A percentile compares a stretch with the other conserved stretches of the same genome.
These are phyloP conservation scores for Cladosporium sp. DNA, from an alignment of 2,329 filamentous ascomycete genomes.

Conservation along the genomic window DNA sequence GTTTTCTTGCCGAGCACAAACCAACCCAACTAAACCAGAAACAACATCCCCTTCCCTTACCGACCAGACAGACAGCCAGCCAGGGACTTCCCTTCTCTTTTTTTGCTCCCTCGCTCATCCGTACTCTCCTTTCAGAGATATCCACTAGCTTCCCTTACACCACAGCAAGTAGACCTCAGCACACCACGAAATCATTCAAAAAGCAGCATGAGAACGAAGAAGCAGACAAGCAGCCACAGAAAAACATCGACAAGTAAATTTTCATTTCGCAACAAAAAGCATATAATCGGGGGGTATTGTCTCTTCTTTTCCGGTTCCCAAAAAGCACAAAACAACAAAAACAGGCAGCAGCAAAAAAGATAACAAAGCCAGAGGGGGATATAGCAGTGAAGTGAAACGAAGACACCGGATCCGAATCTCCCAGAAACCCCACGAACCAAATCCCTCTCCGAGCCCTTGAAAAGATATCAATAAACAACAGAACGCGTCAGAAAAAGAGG, in stretches of 20 bases:
- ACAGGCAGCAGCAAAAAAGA: slow-evolving; percentile 2
- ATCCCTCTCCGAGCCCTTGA: slow-evolving; percentile 8
- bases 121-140: no score
- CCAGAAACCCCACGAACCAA: no score
- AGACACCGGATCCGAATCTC: no score
- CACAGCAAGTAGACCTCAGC: no score
- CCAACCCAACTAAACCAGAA: no score
- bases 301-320: background rate
- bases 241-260: slow-evolving; percentile 12
- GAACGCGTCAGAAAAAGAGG: slow-evolving; percentile 13
- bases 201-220: background rate
- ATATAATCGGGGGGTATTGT: slow-evolving; percentile 7
- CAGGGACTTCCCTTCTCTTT: no score
- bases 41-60: no score
- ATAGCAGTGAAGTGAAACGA: no score
- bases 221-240: slow-evolving; percentile 4
- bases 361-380: background rate
- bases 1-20: no score
- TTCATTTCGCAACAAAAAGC: slow-evolving; percentile 10
- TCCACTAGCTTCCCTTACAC: no score
- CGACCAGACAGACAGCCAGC: no score
- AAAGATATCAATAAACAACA: slow-evolving; percentile 10
- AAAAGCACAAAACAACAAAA: slow-evolving; percentile 8
- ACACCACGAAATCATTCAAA: background rate
- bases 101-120: no score